These are phyloP conservation scores for Diutina scorzettiae DNA, from an alignment of 1,139 yeast species.

Conservation along the genomic window DNA sequence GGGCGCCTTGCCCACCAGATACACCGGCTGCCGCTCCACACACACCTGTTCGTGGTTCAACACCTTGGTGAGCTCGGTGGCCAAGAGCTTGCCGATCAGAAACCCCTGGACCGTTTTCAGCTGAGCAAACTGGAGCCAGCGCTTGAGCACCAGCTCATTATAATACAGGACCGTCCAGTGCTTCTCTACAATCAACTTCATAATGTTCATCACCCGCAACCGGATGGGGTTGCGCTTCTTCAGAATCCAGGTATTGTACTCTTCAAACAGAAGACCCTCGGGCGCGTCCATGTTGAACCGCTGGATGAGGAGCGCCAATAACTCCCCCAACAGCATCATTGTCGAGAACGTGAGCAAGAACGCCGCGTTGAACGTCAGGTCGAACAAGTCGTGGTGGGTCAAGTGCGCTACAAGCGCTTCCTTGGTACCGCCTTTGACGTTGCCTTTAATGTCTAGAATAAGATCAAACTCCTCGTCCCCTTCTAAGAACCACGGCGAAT, in stretches of 20 bases:
- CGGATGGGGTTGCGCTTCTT: conserved; percentile 61
- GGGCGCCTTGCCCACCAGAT: conserved; percentile 18
- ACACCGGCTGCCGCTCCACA: not conserved
- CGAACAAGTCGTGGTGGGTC: conserved; percentile 65
- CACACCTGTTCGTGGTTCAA: conserved; percentile 14
- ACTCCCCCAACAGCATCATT: conserved; percentile 56
- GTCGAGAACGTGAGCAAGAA: conserved; percentile 69
- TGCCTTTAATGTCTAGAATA: conserved; percentile 61
- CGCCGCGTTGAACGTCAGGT: conserved; percentile 57
- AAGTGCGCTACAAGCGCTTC: conserved; percentile 74
- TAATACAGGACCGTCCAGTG: conserved; percentile 68
- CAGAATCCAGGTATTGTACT: conserved; percentile 70
- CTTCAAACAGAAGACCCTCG: conserved; percentile 76
- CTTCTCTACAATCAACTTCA: conserved; percentile 59
- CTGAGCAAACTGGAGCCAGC: conserved; percentile 48
- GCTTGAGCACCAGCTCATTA: conserved; percentile 33
- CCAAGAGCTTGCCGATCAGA: conserved; percentile 22
- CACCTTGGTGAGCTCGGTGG: conserved; percentile 16
- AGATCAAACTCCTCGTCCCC: conserved; percentile 69
- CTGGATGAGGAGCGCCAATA: conserved; percentile 48
- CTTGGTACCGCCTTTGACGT: conserved; percentile 76
- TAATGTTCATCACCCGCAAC: conserved; percentile 53
- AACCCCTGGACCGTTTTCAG: conserved; percentile 32
- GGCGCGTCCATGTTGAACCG: conserved; percentile 76
- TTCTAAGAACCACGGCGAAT: conserved; percentile 70